phyloP scores from a whole-genome alignment of 1,139 yeast species.

The Zygosaccharomyces sapae region DNA sequence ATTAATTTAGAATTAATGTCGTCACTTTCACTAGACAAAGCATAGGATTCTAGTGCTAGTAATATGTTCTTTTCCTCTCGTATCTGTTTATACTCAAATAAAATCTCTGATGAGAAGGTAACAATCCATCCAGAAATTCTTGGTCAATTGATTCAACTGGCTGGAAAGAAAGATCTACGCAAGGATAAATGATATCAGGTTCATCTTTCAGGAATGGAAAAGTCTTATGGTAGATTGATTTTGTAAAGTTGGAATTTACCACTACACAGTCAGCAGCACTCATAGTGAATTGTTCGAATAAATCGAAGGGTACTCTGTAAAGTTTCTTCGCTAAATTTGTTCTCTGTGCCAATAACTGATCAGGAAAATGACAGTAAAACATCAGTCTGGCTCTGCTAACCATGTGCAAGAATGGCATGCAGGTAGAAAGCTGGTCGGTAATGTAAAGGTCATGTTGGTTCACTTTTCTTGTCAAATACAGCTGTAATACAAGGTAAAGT shows the following conservation, averaged over 20 bases:
- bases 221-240: slow-evolving; percentile 59
- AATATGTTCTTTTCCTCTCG: slow-evolving; percentile 77
- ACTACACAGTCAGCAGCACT: slow-evolving; percentile 71
- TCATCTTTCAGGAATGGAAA: slow-evolving; percentile 41
- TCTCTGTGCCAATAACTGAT: slow-evolving; percentile 67
- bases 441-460: slow-evolving; percentile 62
- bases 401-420: slow-evolving; percentile 67
- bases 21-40: slow-evolving; percentile 35
- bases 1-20: slow-evolving; percentile 45
- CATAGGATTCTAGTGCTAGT: slow-evolving; percentile 68
- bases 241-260: slow-evolving; percentile 85
- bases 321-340: slow-evolving; percentile 51
- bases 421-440: slow-evolving; percentile 83
- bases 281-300: slow-evolving; percentile 76
- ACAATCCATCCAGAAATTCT: slow-evolving; percentile 19
- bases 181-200: slow-evolving; percentile 84
- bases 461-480: slow-evolving; percentile 50
- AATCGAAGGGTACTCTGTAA: slow-evolving; percentile 79
- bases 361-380: slow-evolving; percentile 97
- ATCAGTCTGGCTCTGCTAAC: slow-evolving; percentile 46
- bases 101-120: slow-evolving; percentile 31
- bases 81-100: slow-evolving; percentile 81
- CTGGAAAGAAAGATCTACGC: slow-evolving; percentile 51
- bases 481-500: slow-evolving; percentile 51
- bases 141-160: slow-evolving; percentile 24